These are phyloP conservation scores for Eucalyptus guilfoylei DNA, from an alignment of 345 rosid genomes.

Conservation along the genomic window DNA sequence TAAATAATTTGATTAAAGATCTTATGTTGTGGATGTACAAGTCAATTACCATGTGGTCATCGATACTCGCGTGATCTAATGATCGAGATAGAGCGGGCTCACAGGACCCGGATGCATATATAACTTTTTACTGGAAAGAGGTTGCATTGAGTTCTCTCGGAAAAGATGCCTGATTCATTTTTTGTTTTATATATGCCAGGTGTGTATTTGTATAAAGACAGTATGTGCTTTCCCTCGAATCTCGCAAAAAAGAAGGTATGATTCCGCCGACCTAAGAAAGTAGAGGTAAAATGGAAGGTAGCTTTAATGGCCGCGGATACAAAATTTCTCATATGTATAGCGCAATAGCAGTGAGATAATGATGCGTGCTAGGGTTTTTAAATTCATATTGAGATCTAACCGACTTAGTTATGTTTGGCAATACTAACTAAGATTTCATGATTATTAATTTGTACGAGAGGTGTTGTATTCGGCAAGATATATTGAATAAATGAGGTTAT, in stretches of 20 bases:
- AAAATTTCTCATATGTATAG: background rate
- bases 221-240: background rate
- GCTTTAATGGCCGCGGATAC: background rate
- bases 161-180: background rate
- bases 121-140: background rate
- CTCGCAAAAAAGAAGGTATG: background rate
- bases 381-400: background rate
- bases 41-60: background rate
- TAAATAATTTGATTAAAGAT: background rate
- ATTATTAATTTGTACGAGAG: background rate
- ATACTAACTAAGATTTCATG: background rate
- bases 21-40: background rate
- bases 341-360: background rate
- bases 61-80: accelerated
- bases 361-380: background rate
- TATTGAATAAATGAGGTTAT: background rate
- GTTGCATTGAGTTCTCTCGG: background rate
- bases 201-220: background rate
- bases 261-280: background rate
- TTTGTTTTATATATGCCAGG: background rate
- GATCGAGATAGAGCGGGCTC: accelerated
- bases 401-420: background rate
- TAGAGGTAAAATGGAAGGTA: background rate
- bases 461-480: background rate
- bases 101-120: background rate